Conservation (phyloP, 176 grass and related monocot genomes). For the Oryza punctata region DNA sequence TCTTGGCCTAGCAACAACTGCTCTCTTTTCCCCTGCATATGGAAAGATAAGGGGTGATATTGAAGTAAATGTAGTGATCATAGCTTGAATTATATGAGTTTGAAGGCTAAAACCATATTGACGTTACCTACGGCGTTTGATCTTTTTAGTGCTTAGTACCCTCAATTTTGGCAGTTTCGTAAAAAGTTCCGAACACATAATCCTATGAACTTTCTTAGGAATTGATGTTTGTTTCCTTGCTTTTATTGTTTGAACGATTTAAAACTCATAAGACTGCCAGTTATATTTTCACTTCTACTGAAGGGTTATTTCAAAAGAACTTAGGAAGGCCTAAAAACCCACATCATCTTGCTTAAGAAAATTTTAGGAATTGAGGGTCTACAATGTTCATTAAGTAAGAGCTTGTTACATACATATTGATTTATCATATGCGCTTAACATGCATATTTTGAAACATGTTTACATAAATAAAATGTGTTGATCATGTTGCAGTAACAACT, state of each 20-base stretch:
- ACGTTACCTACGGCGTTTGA: background rate
- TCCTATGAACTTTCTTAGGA: background rate
- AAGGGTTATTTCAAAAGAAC: background rate
- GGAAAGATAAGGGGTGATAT: background rate
- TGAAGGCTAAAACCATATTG: background rate
- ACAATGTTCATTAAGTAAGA: background rate
- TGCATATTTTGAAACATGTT: background rate
- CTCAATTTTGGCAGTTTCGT: background rate
- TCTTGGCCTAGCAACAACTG: slow-evolving; percentile 61
- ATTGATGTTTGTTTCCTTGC: background rate
- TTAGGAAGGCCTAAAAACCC: background rate
- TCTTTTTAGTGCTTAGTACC: background rate
- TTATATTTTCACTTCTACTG: background rate
- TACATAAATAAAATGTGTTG: background rate
- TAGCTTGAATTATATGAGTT: background rate
- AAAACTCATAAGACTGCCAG: background rate
- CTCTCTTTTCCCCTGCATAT: slow-evolving; percentile 58
- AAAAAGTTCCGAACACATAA: background rate
- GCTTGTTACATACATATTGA: background rate
- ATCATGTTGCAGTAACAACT: background rate
- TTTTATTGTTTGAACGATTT: slow-evolving; percentile 5
- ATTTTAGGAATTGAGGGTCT: background rate
- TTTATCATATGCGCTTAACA: too few relatives aligned
- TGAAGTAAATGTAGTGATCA: background rate
- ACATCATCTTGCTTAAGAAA: background rate